Evolutionary conservation across 352 stramenopile genomes (phyloP), one percentile per base, ranked within the genome.

Genomic region (Phytophthora citrophthora): DNA sequence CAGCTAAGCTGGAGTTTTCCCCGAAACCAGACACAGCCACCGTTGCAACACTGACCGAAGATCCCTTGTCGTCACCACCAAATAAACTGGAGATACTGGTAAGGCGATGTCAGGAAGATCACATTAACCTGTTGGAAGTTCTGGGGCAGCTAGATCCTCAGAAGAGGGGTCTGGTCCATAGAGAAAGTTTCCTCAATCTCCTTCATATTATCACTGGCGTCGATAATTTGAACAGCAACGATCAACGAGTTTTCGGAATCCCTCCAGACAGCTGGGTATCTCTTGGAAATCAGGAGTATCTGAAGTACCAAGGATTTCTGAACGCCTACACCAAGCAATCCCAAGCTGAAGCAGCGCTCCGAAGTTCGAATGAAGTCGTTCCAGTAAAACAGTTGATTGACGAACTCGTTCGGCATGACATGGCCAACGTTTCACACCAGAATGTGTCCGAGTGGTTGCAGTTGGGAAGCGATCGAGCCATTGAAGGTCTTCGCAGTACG

Each of bases 21-120:
- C 38, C 27, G 3, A 56, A 60, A 13, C 43, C 64, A 29, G 58
- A 72, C 32, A 64, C 60, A 20, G 45, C 38, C 13, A 72, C 68
- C n/a, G 38, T 78, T 47, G 64, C 45, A 6, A 83, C 49, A 9
- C 24, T 56, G n/a, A 80, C 71, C n/a, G 59, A 80, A 7, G 41
- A 54, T 2, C 27, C 36, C 15, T 49, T 55, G 7, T 9, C 29
- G 11, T 24, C 62, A 16, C 34, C 57, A 45, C 34, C 57, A 45
- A 49, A n/a, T 26, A 26, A 75, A 20, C 34, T 77, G 6, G 51
- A 64, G 24, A 11, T 67, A 26, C 53, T 83, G 18, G 59, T 64
- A n/a, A 52, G 57, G 18, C 54, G 74, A n/a, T 78, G 74, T 46
- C 56, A 59, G 16, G 64, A 76, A 24, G 43, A 63, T 36, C 32